Percentiles rank a stretch among this genome's conserved stretches.
phyloP scores from a whole-genome alignment of 768 basidiomycete species.

The Floccularia luteovirens region DNA sequence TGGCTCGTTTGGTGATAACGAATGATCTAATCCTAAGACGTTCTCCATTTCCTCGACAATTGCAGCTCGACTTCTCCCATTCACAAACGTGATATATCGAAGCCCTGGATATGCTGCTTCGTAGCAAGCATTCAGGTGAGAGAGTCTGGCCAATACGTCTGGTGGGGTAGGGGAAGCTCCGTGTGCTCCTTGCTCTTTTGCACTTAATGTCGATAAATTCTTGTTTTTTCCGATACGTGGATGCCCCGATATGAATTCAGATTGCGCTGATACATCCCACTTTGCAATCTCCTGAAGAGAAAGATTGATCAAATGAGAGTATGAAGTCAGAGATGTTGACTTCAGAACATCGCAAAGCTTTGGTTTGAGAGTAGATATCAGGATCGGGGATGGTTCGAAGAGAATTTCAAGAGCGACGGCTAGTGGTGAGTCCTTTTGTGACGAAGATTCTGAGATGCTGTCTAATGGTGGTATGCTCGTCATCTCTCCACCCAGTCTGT shows the following conservation, averaged over 20 bases:
- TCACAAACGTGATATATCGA: conserved; percentile 90
- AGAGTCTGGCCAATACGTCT: conserved; percentile 65
- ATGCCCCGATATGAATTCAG: conserved; percentile 73
- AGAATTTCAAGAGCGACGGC: conserved; percentile 20
- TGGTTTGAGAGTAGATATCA: conserved; percentile 46
- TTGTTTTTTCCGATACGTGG: conserved; percentile 84
- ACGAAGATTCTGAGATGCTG: conserved; percentile 20
- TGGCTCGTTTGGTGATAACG: conserved; percentile 36
- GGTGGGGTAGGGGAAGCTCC: conserved; percentile 51
- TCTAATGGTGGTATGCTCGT: conserved; percentile 24
- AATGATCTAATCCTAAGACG: conserved; percentile 45
- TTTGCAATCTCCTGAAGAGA: conserved; percentile 38
- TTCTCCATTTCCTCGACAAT: conserved; percentile 81
- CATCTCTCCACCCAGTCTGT: conserved; percentile 4
- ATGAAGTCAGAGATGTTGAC: conserved; percentile 24
- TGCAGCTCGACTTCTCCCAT: conserved; percentile 63
- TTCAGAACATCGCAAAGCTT: conserved; percentile 28
- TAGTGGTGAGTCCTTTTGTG: conserved; percentile 28
- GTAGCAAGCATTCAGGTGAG: conserved; percentile 71
- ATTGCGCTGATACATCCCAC: conserved; percentile 45
- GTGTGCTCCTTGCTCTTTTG: conserved; percentile 66
- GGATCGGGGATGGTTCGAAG: conserved; percentile 64
- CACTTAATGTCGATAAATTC: conserved; percentile 68
- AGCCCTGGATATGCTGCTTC: conserved; percentile 67
- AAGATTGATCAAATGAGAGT: conserved; percentile 47